A percentile compares a stretch with the other conserved stretches of the same genome.
phyloP scores from a whole-genome alignment of 1,139 yeast species.

The Debaryomyces psychrophilus region DNA sequence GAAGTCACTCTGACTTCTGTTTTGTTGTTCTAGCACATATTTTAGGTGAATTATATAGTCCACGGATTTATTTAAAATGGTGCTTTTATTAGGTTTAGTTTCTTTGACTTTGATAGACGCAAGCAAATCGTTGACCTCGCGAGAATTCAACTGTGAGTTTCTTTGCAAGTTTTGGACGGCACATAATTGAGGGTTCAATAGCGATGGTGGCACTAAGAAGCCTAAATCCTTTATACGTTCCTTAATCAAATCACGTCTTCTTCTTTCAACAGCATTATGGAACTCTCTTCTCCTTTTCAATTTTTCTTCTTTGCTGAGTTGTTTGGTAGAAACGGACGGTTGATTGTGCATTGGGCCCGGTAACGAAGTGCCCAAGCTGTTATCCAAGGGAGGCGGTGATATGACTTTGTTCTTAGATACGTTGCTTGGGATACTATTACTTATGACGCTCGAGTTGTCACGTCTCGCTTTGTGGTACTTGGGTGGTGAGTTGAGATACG shows the following conservation, averaged over 20 bases:
- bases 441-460: slow-evolving; percentile 11
- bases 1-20: slow-evolving; percentile 26
- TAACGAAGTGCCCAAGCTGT: slow-evolving; percentile 30
- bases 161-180: slow-evolving; percentile 53
- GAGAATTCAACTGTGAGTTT: slow-evolving; percentile 33
- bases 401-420: slow-evolving; percentile 14
- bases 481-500: slow-evolving; percentile 44
- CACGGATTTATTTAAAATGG: slow-evolving; percentile 67
- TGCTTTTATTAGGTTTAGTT: slow-evolving; percentile 71
- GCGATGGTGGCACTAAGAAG: slow-evolving; percentile 68
- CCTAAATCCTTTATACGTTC: slow-evolving; percentile 77
- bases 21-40: slow-evolving; percentile 45
- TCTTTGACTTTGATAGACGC: slow-evolving; percentile 56
- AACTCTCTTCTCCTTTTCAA: slow-evolving; percentile 71
- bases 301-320: slow-evolving; percentile 68
- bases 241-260: slow-evolving; percentile 77
- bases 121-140: slow-evolving; percentile 42
- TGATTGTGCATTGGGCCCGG: slow-evolving; percentile 20
- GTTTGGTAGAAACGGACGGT: slow-evolving; percentile 38
- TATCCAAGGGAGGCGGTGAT: slow-evolving; percentile 11
- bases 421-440: slow-evolving; percentile 31
- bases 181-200: slow-evolving; percentile 53
- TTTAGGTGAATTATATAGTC: slow-evolving; percentile 64
- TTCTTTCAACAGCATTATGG: slow-evolving; percentile 80
- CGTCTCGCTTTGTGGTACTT: slow-evolving; percentile 18